Percentiles rank a stretch among this genome's conserved stretches.
Evolutionary conservation across 2,329 filamentous ascomycete species (phyloP).

Genomic region (Lachnellula arida): DNA sequence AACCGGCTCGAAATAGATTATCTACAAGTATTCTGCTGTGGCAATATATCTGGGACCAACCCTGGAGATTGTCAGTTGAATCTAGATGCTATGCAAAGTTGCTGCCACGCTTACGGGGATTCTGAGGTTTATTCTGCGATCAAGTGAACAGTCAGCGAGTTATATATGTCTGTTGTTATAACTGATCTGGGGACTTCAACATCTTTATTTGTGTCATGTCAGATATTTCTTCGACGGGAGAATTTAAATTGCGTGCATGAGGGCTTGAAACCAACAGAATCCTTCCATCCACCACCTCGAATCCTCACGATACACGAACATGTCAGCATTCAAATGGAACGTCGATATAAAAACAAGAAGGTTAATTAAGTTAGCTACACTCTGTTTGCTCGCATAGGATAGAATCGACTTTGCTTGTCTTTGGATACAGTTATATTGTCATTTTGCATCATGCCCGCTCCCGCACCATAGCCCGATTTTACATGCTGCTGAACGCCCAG

Average conservation of each 20-base stretch:
- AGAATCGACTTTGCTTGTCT: background rate
- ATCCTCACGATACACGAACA: background rate
- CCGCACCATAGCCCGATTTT: background rate
- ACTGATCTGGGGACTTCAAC: too few relatives aligned
- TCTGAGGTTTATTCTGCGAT: background rate
- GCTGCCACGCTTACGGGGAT: background rate
- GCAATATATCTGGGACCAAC: background rate
- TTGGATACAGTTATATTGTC: background rate
- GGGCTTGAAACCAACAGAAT: background rate
- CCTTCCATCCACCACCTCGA: background rate
- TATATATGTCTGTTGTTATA: too few relatives aligned
- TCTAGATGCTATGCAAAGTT: background rate
- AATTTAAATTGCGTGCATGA: background rate
- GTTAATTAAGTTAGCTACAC: background rate
- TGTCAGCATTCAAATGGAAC: background rate
- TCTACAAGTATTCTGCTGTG: background rate
- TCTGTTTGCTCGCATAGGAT: background rate
- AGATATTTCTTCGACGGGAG: background rate
- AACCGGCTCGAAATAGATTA: background rate
- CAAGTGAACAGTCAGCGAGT: background rate
- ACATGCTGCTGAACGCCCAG: background rate
- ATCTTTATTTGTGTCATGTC: too few relatives aligned
- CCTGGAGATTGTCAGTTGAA: background rate
- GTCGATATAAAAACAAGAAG: background rate
- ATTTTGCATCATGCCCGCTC: background rate